phyloP scores from a whole-genome alignment of 495 filamentous ascomycete species.

The Pyrenula aspistea region DNA sequence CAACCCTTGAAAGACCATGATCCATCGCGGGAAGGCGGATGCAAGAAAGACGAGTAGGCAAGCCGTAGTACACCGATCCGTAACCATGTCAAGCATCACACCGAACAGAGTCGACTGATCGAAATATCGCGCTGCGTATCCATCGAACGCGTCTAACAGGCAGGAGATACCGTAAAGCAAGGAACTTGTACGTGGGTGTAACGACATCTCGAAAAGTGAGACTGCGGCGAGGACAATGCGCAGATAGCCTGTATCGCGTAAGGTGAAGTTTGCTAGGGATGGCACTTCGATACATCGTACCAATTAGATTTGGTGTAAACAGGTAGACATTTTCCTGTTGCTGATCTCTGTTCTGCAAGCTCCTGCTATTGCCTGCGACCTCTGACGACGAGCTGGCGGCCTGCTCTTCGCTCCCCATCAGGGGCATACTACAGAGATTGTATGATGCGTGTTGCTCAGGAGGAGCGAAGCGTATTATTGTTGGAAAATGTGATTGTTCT shows the following conservation, averaged over 20 bases:
- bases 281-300: constrained; percentile 38
- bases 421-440: too few relatives aligned
- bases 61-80: constrained; percentile 73
- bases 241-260: constrained; percentile 48
- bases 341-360: too few relatives aligned
- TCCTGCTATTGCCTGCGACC: too few relatives aligned
- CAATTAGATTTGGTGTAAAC: constrained; percentile 91
- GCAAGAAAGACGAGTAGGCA: constrained; percentile 76
- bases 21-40: constrained; percentile 70
- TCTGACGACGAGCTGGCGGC: too few relatives aligned
- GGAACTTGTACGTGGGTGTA: constrained; percentile 80
- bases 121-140: constrained; percentile 63
- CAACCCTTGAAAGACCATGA: constrained; percentile 70
- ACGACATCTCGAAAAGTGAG: constrained; percentile 83
- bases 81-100: constrained; percentile 84
- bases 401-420: too few relatives aligned
- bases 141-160: constrained; percentile 77
- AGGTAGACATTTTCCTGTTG: constrained; percentile 90
- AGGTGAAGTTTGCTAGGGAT: too few relatives aligned
- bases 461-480: too few relatives aligned
- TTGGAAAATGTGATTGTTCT: too few relatives aligned
- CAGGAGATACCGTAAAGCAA: constrained; percentile 73
- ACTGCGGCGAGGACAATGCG: constrained; percentile 72
- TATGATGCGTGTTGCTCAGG: too few relatives aligned
- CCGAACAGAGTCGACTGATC: constrained; percentile 75